A percentile compares a stretch with the other conserved stretches of the same genome.
These are phyloP conservation scores for Melampsora occidentalis DNA, from an alignment of 1,284 basidiomycete species.

Conservation along the genomic window DNA sequence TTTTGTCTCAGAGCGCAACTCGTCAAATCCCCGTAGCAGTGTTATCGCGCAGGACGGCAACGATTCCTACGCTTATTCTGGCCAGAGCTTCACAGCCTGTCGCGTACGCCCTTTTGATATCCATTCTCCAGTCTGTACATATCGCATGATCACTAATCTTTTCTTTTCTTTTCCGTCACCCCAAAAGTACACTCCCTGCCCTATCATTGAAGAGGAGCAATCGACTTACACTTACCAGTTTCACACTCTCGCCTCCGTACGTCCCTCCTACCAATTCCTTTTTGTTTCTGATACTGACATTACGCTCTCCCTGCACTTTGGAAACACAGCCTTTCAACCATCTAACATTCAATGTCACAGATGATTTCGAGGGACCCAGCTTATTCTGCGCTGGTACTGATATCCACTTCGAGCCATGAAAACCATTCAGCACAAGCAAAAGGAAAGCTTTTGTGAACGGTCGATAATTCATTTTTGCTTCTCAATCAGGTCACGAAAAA, in stretches of 20 bases:
- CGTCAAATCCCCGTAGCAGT: slow-evolving; percentile 21
- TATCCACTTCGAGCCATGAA: slow-evolving; percentile 3
- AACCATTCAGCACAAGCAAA: no score
- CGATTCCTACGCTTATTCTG: slow-evolving; percentile 34
- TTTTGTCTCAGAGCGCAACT: slow-evolving; percentile 12
- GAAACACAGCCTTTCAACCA: slow-evolving; percentile 27
- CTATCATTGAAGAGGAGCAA: slow-evolving; percentile 14
- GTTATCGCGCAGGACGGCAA: slow-evolving; percentile 20
- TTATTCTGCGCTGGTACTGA: slow-evolving; percentile 30
- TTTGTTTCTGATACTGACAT: neutral
- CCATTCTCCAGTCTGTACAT: neutral
- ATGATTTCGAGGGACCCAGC: slow-evolving; percentile 27
- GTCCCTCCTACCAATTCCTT: neutral
- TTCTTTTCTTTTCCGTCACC: neutral
- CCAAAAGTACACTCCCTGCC: slow-evolving; percentile 26
- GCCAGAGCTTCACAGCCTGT: slow-evolving; percentile 39
- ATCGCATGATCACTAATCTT: neutral
- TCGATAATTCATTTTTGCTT: no score
- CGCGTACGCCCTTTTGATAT: slow-evolving; percentile 3
- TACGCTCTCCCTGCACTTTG: neutral
- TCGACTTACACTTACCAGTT: slow-evolving; percentile 39
- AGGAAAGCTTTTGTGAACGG: no score
- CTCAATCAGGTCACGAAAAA: no score
- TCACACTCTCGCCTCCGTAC: slow-evolving; percentile 24
- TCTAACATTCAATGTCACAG: slow-evolving; percentile 35